Evolutionary conservation across 2,329 filamentous ascomycete species (phyloP).

Genomic region (Grosmannia huntii): DNA sequence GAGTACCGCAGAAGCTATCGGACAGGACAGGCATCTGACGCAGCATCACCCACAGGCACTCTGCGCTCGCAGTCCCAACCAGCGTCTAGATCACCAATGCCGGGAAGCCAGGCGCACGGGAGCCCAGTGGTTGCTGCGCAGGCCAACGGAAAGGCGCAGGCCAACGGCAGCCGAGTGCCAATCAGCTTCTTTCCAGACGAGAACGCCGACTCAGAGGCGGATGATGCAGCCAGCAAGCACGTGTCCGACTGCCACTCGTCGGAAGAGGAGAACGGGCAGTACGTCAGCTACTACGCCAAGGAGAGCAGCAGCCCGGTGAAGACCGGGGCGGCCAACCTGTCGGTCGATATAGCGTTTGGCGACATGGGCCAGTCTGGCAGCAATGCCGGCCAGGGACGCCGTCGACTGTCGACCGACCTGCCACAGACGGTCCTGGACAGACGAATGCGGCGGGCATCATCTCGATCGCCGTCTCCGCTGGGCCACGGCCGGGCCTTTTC

Average conservation of each 20-base stretch:
- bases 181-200: conserved; percentile 46
- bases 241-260: conserved; percentile 29
- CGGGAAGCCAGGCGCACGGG: conserved; percentile 17
- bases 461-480: conserved; percentile 43
- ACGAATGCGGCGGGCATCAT: conserved; percentile 34
- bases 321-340: conserved; percentile 15
- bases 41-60: conserved; percentile 36
- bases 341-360: conserved; percentile 32
- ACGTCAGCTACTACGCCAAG: conserved; percentile 25
- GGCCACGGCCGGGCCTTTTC: conserved; percentile 35
- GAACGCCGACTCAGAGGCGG: conserved; percentile 28
- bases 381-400: conserved; percentile 15
- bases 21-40: conserved; percentile 35
- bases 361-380: conserved; percentile 25
- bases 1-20: conserved; percentile 48
- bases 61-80: conserved; percentile 56
- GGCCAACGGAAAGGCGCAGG: conserved; percentile 20
- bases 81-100: conserved; percentile 32
- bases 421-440: conserved; percentile 41
- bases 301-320: conserved; percentile 17
- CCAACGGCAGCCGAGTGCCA: conserved; percentile 34
- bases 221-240: conserved; percentile 27
- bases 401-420: conserved; percentile 39
- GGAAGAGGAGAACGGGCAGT: conserved; percentile 31
- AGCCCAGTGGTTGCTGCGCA: conserved; percentile 4